These are phyloP conservation scores for Kalanchoe fedtschenkoi DNA, from an alignment of 164 flowering plant species.

Conservation along the genomic window DNA sequence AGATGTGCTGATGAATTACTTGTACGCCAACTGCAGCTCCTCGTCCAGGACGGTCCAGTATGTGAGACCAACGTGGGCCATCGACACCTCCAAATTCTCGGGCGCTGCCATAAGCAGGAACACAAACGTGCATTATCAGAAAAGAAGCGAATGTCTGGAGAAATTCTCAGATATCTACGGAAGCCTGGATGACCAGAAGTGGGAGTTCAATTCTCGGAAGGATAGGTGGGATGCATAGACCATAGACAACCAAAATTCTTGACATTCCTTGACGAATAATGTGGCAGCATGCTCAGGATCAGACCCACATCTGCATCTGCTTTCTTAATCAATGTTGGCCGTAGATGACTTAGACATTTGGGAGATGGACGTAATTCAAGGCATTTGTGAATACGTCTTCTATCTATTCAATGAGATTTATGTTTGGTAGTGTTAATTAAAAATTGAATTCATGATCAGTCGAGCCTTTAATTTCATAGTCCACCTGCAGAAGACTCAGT, in stretches of 20 bases:
- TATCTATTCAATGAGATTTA: too few relatives aligned
- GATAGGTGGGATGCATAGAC: constrained; percentile 95
- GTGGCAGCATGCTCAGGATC: background rate
- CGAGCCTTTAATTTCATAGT: too few relatives aligned
- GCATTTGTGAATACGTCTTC: too few relatives aligned
- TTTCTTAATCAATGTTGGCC: too few relatives aligned
- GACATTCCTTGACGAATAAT: background rate
- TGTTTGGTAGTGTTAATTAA: too few relatives aligned
- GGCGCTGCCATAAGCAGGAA: constrained; percentile 79
- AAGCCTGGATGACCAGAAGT: constrained; percentile 38
- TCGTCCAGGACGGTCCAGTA: constrained; percentile 56
- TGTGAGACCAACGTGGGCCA: constrained; percentile 76
- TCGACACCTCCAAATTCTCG: constrained; percentile 78
- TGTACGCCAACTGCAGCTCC: constrained; percentile 71
- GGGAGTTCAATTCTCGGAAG: constrained; percentile 43
- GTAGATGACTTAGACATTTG: too few relatives aligned
- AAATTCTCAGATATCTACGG: constrained; percentile 72
- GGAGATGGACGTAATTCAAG: too few relatives aligned
- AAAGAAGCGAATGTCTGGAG: constrained; percentile 55
- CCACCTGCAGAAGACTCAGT: too few relatives aligned
- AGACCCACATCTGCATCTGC: too few relatives aligned
- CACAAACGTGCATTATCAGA: constrained; percentile 58
- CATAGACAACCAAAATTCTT: background rate
- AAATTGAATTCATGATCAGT: too few relatives aligned
- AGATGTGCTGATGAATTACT: constrained; percentile 75